phyloP scores from a whole-genome alignment of 2,329 filamentous ascomycete genomes.

The Fusarium oxysporum region DNA sequence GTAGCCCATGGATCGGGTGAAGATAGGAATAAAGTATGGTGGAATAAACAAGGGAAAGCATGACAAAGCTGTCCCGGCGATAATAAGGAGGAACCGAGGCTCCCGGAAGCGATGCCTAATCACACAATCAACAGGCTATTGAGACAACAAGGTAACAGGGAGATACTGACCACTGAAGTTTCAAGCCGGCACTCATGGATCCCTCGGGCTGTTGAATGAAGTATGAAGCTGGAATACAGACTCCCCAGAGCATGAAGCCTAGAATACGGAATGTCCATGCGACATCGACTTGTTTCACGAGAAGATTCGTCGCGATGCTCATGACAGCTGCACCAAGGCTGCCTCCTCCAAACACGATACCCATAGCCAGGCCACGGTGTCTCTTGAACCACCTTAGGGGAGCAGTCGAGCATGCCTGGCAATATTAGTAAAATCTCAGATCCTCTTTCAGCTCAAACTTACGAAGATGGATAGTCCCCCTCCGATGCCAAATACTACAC shows the following conservation, averaged over 20 bases:
- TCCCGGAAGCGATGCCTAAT: constrained; percentile 46
- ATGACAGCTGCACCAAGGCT: constrained; percentile 47
- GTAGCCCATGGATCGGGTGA: constrained; percentile 42
- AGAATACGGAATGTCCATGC: constrained; percentile 47
- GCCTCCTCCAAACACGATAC: constrained; percentile 47
- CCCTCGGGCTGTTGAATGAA: constrained; percentile 40
- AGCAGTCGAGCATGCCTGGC: constrained; percentile 38
- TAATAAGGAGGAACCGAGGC: constrained; percentile 39
- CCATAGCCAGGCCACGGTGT: constrained; percentile 45
- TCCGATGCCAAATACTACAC: constrained; percentile 44
- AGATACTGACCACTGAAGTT: constrained; percentile 42
- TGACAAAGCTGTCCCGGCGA: constrained; percentile 41
- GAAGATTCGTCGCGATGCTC: constrained; percentile 43
- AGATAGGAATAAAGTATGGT: constrained; percentile 44
- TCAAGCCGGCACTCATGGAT: constrained; percentile 11
- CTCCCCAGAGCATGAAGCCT: constrained; percentile 44
- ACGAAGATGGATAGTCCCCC: constrained; percentile 42
- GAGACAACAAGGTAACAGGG: fast-evolving
- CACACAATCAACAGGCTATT: fast-evolving
- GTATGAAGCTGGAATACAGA: constrained; percentile 47
- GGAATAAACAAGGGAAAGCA: constrained; percentile 45
- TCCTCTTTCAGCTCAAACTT: fast-evolving
- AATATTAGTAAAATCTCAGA: fast-evolving
- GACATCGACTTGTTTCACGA: constrained; percentile 40
- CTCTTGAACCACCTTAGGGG: constrained; percentile 44